Conservation (phyloP, 2,329 filamentous ascomycete species). For the Sarocladium kiliense region DNA sequence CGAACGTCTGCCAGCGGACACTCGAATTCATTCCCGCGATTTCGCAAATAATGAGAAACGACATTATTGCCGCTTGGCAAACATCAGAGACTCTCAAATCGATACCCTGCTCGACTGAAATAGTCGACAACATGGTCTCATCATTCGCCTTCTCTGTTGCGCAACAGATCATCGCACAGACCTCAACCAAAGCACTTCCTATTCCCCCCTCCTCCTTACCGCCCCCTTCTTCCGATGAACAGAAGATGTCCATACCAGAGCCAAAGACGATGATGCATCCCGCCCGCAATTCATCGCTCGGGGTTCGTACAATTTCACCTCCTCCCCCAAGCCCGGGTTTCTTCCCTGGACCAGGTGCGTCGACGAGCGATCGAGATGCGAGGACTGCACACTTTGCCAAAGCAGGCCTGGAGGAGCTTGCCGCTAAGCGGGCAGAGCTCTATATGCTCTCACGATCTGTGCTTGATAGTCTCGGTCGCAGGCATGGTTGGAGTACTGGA, state of each 20-base stretch:
- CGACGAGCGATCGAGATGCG: conserved; percentile 32
- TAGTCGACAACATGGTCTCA: conserved; percentile 68
- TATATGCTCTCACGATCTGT: conserved; percentile 75
- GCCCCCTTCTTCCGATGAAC: conserved; percentile 38
- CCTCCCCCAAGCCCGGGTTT: conserved; percentile 43
- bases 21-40: conserved; percentile 80
- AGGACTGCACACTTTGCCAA: conserved; percentile 47
- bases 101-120: conserved; percentile 28
- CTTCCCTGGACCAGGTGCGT: conserved; percentile 44
- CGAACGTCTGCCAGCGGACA: conserved; percentile 78
- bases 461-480: conserved; percentile 67
- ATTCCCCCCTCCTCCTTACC: conserved; percentile 56
- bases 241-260: conserved; percentile 58
- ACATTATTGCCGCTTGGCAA: conserved; percentile 60
- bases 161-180: conserved; percentile 72
- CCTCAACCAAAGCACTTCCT: conserved; percentile 61
- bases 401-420: conserved; percentile 71
- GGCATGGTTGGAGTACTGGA: conserved; percentile 69
- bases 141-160: conserved; percentile 75
- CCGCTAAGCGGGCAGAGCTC: conserved; percentile 76
- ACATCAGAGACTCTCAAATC: not conserved
- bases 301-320: conserved; percentile 25
- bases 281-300: conserved; percentile 57
- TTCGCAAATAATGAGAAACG: conserved; percentile 72
- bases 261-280: conserved; percentile 69